These are phyloP conservation scores for Aeminium ludgeri DNA, from an alignment of 495 filamentous ascomycete genomes.

Conservation along the genomic window DNA sequence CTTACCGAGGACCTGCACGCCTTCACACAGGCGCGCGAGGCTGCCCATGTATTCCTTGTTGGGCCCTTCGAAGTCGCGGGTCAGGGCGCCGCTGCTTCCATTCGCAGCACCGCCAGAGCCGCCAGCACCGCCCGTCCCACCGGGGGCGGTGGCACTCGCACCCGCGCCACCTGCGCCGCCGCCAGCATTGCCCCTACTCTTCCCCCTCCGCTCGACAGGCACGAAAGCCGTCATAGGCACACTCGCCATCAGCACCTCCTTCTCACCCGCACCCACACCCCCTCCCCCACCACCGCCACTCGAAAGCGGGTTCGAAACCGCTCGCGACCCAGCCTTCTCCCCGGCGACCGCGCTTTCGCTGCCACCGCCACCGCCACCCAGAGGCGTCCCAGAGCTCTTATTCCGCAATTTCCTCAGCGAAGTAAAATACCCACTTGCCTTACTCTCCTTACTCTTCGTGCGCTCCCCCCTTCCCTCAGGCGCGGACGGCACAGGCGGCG, in stretches of 20 bases:
- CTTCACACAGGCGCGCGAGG: conserved; percentile 83
- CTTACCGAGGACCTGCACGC: conserved; percentile 83
- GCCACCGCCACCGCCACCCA: too few relatives aligned
- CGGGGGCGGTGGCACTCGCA: too few relatives aligned
- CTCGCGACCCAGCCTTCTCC: too few relatives aligned
- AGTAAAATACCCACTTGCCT: conserved; percentile 28
- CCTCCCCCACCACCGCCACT: too few relatives aligned
- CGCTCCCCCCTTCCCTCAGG: conserved; percentile 40
- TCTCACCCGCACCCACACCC: too few relatives aligned
- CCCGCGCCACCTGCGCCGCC: too few relatives aligned
- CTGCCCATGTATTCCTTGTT: conserved; percentile 81
- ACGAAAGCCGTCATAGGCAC: conserved; percentile 61
- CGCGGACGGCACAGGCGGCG: too few relatives aligned
- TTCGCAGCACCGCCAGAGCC: too few relatives aligned
- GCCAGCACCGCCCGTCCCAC: too few relatives aligned
- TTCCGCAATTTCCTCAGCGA: conserved; percentile 79
- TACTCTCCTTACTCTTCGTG: conserved; percentile 33
- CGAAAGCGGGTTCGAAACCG: too few relatives aligned
- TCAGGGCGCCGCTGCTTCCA: not conserved
- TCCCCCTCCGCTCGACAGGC: conserved; percentile 12
- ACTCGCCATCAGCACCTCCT: conserved; percentile 49
- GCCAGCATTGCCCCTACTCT: conserved; percentile 7
- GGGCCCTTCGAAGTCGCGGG: conserved; percentile 58
- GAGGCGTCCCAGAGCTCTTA: conserved; percentile 56
- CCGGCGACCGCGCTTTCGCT: too few relatives aligned